Evolutionary conservation across 2,329 filamentous ascomycete genomes (phyloP), one percentile per base, ranked within the genome.

Genomic region (Cercospora beticola): DNA sequence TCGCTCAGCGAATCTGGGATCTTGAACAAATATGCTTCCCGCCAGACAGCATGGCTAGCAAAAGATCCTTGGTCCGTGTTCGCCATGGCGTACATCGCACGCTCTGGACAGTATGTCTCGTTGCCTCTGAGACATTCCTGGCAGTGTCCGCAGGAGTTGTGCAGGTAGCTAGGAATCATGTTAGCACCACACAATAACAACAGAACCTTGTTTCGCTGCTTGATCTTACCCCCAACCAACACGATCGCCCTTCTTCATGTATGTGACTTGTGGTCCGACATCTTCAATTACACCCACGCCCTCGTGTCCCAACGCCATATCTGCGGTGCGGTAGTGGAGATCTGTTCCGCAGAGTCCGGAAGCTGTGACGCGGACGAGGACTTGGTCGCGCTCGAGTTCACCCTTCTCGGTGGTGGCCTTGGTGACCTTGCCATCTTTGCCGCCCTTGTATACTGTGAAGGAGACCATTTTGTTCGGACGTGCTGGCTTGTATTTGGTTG

Each of bases 331-430:
- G 65, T 77, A 80, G 70, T 81, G 78, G 6, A 79, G 72, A 68
- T 80, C 79, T 74, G 89, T 91, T 61, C 87, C 88, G 77, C 90
- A 92, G 62, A 91, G 81, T 31, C 90, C 89, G 2, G 88, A 89
- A 67, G 88, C 87, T 16, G 88, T 91, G 70, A 91, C 82, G 65
- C 84, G 85, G 75, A 92, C 76, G 30, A 89, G 83, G 62, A 91
- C 88, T 68, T 90, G 81, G 77, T 88, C 84, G 62, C 81, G 79
- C 1, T 74, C 75, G 52, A 87, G 77, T 16, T 84, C 80, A 31
- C 80, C 79, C 68, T 81, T 83, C 57, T 73, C 82, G 54, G 84
- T 86, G 60, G 81, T 81, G 56, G 79, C 76, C 76, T 87, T 79
- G 67, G 83, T 77, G 74, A 89, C 86, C 67, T 82, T 81, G 74